Percentiles rank a stretch among this genome's conserved stretches.
Evolutionary conservation across 176 grass and related monocot species (phyloP).

Genomic region (Canna indica): DNA sequence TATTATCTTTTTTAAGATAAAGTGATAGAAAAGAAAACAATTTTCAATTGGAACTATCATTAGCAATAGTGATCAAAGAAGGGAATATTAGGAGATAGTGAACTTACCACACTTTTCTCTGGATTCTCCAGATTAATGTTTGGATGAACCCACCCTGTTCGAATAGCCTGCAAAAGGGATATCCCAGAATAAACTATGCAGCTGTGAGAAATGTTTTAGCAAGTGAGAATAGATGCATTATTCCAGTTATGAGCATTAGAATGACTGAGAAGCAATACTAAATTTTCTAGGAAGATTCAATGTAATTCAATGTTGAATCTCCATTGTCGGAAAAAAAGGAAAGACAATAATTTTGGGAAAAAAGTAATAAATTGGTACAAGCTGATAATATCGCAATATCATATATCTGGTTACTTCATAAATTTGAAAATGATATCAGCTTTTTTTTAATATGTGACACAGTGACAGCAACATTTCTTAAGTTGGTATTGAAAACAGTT

Average conservation of each 20-base stretch:
- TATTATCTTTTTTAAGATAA: neutral
- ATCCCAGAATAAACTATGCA: neutral
- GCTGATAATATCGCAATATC: too few species aligned
- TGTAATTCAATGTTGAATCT: too few species aligned
- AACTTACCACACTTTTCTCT: slow-evolving; percentile 71
- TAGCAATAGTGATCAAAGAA: slow-evolving; percentile 7
- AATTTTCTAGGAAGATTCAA: too few species aligned
- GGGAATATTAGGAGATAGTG: neutral
- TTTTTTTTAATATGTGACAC: too few species aligned
- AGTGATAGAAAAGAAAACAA: neutral
- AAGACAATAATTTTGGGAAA: too few species aligned
- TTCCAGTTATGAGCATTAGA: neutral
- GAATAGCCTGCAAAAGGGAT: slow-evolving; percentile 50
- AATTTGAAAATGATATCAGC: too few species aligned
- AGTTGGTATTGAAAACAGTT: too few species aligned
- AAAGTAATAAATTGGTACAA: too few species aligned
- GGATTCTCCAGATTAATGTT: slow-evolving; percentile 98
- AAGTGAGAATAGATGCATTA: neutral
- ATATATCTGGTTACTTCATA: too few species aligned
- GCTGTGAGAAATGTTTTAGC: neutral
- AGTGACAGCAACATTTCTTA: too few species aligned
- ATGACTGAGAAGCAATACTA: too few species aligned
- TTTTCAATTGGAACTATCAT: neutral
- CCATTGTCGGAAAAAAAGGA: too few species aligned
- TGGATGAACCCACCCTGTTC: slow-evolving; percentile 97